Base-by-base conservation (phyloP, 495 filamentous ascomycete genomes). In the Friedmanniomyces endolithicus region DNA sequence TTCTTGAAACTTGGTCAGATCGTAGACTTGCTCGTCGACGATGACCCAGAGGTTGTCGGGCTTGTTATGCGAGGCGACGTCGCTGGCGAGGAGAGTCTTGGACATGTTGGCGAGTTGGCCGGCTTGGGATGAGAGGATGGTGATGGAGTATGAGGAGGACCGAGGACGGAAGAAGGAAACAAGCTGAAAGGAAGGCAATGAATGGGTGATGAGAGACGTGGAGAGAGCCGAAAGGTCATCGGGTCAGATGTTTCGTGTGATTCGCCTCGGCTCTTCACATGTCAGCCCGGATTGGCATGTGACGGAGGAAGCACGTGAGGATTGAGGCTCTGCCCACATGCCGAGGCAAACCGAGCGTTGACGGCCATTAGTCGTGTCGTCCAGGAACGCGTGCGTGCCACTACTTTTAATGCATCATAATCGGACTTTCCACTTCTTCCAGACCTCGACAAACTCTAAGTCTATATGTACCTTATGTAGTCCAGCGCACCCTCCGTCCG, bases 11-110 rank as follows among this genome's bases (percentile, higher is more conserved):
- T 87, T 87, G 58, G 88, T 92, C 59, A 99, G 68, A 68, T 99
- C 92, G 65, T 95, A 99, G 45, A 97, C 94, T 69, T 97, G 90
- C 56, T 89, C 87, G 60, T 97, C 94, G 51, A 99, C 79, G 46
- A 94, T 77, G 63, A 99, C 84, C 80, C 83, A 97, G 49, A 96
- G 76, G 59, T 81, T 85, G 61, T 89, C 82, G 43, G 81, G 69
- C 70, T 88, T 95, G 74, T 85, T 92, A 69, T 99, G 87, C 70
- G 86, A 80, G 59, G 88, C 82, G 33, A 99, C 89, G 63, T 96
- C 90, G 67, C 77, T 77, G 56, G 82, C 78, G 53, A 80, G 82
- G 70, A 95, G 95, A 2, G 76, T 83, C 71, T 94, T 86, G 22
- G 90, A 84, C 92, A 98, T 98, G 61, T 25, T 80, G 70, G 50